Evolutionary conservation across 2,329 filamentous ascomycete species (phyloP).

Genomic region (Colletotrichum sp.): DNA sequence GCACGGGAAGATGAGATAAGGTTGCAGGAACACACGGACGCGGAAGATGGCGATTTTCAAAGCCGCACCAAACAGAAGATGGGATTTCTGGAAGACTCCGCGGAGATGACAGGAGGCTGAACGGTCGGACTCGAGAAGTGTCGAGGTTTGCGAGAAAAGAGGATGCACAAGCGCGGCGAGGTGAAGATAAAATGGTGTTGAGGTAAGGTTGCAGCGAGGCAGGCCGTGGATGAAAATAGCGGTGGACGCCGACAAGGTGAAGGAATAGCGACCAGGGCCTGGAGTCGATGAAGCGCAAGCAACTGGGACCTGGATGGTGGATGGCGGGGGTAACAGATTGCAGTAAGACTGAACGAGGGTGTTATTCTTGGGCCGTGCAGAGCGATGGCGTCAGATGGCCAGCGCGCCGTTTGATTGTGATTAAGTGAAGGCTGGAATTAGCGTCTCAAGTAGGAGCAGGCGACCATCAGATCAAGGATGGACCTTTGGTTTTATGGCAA

Average conservation of each 20-base stretch:
- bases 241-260: neutral
- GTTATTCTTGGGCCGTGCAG: conserved; percentile 7
- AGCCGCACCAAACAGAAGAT: neutral
- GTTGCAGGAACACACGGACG: conserved; percentile 2
- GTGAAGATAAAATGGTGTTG: neutral
- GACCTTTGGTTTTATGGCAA: conserved; percentile 8
- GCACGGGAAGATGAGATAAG: neutral
- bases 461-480: conserved; percentile 13
- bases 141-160: neutral
- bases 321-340: neutral
- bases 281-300: neutral
- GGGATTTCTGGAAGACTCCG: neutral
- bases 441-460: conserved; percentile 12
- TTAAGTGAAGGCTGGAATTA: conserved; percentile 3
- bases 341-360: neutral
- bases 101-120: neutral
- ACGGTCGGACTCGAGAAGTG: neutral
- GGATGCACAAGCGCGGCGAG: neutral
- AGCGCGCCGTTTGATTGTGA: conserved; percentile 1
- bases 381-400: conserved; percentile 10
- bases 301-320: neutral
- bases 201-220: neutral
- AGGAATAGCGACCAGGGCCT: neutral
- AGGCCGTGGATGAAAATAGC: neutral
- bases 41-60: neutral